A percentile compares a stretch with the other conserved stretches of the same genome.
Conservation (phyloP, 2,329 filamentous ascomycete genomes). For the Xylariaceae sp. region DNA sequence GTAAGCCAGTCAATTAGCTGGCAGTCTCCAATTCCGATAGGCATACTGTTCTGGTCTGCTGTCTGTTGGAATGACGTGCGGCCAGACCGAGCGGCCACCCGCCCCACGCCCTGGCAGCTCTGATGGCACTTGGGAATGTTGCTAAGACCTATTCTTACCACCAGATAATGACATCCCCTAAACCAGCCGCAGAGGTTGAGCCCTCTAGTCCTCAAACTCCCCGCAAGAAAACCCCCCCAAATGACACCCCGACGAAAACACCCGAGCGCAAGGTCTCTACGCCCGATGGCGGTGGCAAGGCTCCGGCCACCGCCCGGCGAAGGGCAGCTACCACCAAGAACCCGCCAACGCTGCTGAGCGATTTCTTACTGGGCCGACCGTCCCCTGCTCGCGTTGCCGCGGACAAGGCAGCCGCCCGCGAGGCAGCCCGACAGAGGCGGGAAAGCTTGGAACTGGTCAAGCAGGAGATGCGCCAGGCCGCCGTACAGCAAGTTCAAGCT, state of each 20-base stretch:
- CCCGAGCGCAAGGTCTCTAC: conserved; percentile 8
- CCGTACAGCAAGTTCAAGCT: conserved; percentile 51
- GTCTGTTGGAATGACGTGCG: no score
- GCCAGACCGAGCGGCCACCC: no score
- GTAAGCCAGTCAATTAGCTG: no score
- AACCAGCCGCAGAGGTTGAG: conserved; percentile 23
- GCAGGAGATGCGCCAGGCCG: conserved; percentile 50
- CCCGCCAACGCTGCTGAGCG: conserved; percentile 21
- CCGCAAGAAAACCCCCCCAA: conserved; percentile 13
- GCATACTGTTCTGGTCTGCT: no score
- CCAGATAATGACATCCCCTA: conserved; percentile 24
- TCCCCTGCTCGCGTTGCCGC: conserved; percentile 47
- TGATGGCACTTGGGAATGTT: conserved; percentile 12
- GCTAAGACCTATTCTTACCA: conserved; percentile 7
- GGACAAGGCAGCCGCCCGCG: conserved; percentile 29
- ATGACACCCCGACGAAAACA: conserved; percentile 9
- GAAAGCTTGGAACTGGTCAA: conserved; percentile 54
- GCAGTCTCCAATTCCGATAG: no score
- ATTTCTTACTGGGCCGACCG: conserved; percentile 25
- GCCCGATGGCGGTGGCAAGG: conserved; percentile 12
- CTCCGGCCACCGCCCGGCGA: conserved; percentile 15
- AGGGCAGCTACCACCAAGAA: conserved; percentile 20
- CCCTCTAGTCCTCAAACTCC: conserved; percentile 19
- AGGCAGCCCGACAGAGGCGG: conserved; percentile 36
- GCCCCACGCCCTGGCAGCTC: no score